phyloP scores from a whole-genome alignment of 2,329 filamentous ascomycete species.

The Pseudogymnoascus sp. region DNA sequence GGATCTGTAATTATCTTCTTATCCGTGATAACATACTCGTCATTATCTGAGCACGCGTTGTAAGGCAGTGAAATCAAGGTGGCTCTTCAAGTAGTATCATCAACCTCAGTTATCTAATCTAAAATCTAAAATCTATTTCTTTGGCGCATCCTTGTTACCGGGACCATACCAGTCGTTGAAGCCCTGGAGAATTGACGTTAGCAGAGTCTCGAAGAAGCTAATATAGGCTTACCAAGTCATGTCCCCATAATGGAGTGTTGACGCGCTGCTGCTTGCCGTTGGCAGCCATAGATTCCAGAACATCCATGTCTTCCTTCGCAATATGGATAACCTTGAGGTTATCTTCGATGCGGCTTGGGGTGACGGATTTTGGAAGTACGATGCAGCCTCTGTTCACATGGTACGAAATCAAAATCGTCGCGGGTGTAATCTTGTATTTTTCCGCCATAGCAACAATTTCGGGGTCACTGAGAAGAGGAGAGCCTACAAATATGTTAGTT shows the following conservation, averaged over 20 bases:
- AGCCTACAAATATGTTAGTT: background rate
- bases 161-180: slow-evolving; percentile 24
- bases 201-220: background rate
- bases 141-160: background rate
- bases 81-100: background rate
- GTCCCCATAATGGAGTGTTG: slow-evolving; percentile 30
- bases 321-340: slow-evolving; percentile 27
- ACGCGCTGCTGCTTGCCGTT: slow-evolving; percentile 29
- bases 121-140: background rate
- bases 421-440: slow-evolving; percentile 41
- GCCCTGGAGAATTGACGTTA: slow-evolving; percentile 10
- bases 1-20: no score
- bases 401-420: slow-evolving; percentile 45
- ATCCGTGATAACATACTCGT: background rate
- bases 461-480: slow-evolving; percentile 9
- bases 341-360: slow-evolving; percentile 39
- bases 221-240: slow-evolving; percentile 20
- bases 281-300: slow-evolving; percentile 25
- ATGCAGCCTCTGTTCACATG: slow-evolving; percentile 43
- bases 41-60: background rate
- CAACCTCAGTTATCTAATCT: background rate
- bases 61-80: background rate
- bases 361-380: slow-evolving; percentile 48
- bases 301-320: slow-evolving; percentile 20
- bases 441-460: slow-evolving; percentile 34